phyloP scores from a whole-genome alignment of 2,329 filamentous ascomycete genomes.

The Lachnellula occidentalis region DNA sequence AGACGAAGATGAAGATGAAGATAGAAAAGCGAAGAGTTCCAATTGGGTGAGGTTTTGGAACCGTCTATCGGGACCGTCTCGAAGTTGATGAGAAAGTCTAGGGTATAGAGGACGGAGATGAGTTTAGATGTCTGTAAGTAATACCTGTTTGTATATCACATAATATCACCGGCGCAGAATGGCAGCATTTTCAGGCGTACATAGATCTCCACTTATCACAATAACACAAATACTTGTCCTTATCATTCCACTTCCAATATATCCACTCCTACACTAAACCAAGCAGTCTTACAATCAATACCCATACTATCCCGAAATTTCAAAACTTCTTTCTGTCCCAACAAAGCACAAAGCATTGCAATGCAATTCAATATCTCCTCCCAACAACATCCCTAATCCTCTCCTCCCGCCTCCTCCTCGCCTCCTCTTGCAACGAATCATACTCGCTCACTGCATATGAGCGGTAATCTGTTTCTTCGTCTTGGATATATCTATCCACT shows the following conservation, averaged over 20 bases:
- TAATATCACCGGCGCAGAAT: not conserved
- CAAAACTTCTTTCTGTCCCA: too few relatives aligned
- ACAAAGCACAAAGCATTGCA: too few relatives aligned
- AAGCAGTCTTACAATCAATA: not conserved
- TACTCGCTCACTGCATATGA: slow-evolving; percentile 16
- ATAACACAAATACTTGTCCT: too few relatives aligned
- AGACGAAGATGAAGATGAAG: not conserved
- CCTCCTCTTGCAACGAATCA: slow-evolving; percentile 15
- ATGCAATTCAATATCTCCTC: slow-evolving; percentile 5
- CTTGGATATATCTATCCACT: slow-evolving; percentile 10
- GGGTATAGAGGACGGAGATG: not conserved
- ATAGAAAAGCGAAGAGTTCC: not conserved
- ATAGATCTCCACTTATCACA: not conserved
- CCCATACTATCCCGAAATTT: too few relatives aligned
- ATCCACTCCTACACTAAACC: not conserved
- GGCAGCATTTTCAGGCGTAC: not conserved
- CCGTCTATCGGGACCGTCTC: too few relatives aligned
- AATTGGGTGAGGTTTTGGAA: not conserved
- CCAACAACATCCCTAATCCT: slow-evolving; percentile 6
- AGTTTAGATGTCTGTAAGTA: not conserved
- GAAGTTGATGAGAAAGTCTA: not conserved
- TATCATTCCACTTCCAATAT: not conserved
- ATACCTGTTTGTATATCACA: not conserved
- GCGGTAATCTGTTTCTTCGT: slow-evolving; percentile 12
- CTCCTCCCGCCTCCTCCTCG: slow-evolving; percentile 3